phyloP scores from a whole-genome alignment of 495 filamentous ascomycete genomes.

The Hyaloscypha hepaticicola region DNA sequence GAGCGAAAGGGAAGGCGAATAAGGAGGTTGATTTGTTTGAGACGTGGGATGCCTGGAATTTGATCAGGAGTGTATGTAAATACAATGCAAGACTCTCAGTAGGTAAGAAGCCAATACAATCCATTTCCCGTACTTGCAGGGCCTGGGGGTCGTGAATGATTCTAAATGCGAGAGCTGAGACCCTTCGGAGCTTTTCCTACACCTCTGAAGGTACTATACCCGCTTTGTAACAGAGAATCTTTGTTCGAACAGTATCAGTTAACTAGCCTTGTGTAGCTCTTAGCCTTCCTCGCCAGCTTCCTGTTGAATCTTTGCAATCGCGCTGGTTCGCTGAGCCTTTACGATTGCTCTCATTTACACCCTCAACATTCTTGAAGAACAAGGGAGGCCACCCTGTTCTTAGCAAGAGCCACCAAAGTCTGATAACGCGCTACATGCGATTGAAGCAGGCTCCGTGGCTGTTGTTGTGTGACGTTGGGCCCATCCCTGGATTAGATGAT shows the following conservation, averaged over 20 bases:
- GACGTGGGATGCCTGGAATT: conserved; percentile 92
- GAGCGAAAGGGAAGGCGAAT: conserved; percentile 30
- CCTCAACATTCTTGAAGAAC: conserved; percentile 71
- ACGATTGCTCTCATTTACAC: conserved; percentile 69
- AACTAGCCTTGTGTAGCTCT: conserved; percentile 51
- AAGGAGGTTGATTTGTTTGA: conserved; percentile 63
- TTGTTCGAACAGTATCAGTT: conserved; percentile 11
- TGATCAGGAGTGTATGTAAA: conserved; percentile 80
- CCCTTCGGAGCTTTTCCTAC: conserved; percentile 23
- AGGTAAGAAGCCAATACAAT: conserved; percentile 61
- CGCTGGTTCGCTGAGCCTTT: conserved; percentile 96
- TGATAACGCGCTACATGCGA: conserved; percentile 82
- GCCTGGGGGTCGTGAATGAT: conserved; percentile 15
- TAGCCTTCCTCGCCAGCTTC: conserved; percentile 73
- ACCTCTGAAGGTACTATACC: conserved; percentile 37
- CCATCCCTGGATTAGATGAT: conserved; percentile 54
- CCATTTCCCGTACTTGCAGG: conserved; percentile 21
- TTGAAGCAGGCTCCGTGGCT: conserved; percentile 78
- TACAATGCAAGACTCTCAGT: conserved; percentile 80
- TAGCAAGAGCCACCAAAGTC: conserved; percentile 72
- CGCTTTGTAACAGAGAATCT: conserved; percentile 14
- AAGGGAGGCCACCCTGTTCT: conserved; percentile 78
- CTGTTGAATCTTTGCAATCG: conserved; percentile 67
- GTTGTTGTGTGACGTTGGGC: conserved; percentile 73
- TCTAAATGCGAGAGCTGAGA: conserved; percentile 23